Conservation (phyloP, 1,284 basidiomycete genomes). For the Xerocomus amazonicus region DNA sequence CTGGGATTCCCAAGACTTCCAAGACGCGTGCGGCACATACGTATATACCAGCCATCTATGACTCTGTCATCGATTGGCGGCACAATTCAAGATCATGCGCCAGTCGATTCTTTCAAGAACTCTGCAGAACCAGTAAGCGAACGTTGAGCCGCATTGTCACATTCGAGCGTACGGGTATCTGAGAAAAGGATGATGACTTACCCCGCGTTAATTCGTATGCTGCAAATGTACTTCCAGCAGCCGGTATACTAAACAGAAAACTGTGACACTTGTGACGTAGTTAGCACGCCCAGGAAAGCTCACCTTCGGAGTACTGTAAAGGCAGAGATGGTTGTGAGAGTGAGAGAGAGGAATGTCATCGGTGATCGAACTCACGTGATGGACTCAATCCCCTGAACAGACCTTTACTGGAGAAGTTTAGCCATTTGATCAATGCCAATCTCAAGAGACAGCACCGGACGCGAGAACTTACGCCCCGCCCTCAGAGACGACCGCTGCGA, state of each 20-base stretch:
- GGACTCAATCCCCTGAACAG: slow-evolving; percentile 74
- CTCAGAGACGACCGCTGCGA: slow-evolving; percentile 66
- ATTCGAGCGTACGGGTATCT: neutral
- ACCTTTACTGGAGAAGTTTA: slow-evolving; percentile 45
- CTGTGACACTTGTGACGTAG: neutral
- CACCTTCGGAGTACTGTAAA: slow-evolving; percentile 18
- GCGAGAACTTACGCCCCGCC: slow-evolving; percentile 65
- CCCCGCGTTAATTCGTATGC: slow-evolving; percentile 85
- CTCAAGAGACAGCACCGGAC: neutral
- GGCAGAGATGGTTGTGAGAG: neutral
- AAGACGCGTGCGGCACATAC: no score
- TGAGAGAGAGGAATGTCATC: neutral
- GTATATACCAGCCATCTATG: no score
- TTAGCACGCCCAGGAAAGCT: neutral
- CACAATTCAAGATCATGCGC: slow-evolving; percentile 8
- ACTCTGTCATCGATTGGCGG: no score
- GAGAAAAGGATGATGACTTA: slow-evolving; percentile 23
- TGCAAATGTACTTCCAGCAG: slow-evolving; percentile 90
- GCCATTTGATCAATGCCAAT: slow-evolving; percentile 3
- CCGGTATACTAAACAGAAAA: slow-evolving; percentile 65
- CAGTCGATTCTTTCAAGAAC: slow-evolving; percentile 22
- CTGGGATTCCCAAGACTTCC: no score
- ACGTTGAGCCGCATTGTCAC: neutral
- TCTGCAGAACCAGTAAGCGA: slow-evolving; percentile 7
- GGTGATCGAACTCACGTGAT: slow-evolving; percentile 44